Conservation (phyloP, 805 yeast species). For the Candida multigemmis region DNA sequence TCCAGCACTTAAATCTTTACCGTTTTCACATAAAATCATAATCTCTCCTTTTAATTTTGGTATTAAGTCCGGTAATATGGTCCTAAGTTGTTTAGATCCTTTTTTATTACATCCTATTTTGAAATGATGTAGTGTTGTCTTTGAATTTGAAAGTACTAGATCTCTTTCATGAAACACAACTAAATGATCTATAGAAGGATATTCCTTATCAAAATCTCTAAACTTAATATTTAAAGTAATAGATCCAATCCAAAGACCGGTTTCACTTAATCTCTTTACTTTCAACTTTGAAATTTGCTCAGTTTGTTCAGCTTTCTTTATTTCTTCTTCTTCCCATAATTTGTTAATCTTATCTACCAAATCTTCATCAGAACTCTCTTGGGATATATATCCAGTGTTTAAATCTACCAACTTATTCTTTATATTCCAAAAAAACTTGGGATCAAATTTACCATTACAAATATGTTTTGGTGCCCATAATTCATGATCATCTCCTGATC, state of each 20-base stretch:
- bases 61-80: constrained; percentile 34
- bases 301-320: background rate
- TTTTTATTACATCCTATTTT: constrained; percentile 38
- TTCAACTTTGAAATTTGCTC: constrained; percentile 7
- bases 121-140: constrained; percentile 5
- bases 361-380: constrained; percentile 14
- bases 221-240: constrained; percentile 9
- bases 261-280: constrained; percentile 6
- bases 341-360: constrained; percentile 9
- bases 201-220: constrained; percentile 1
- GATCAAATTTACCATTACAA: constrained; percentile 40
- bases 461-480: constrained; percentile 46
- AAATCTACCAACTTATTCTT: constrained; percentile 10
- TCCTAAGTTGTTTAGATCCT: constrained; percentile 56
- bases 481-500: constrained; percentile 94
- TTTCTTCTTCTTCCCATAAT: constrained; percentile 3
- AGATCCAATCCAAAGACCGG: constrained; percentile 19
- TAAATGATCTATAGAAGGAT: constrained; percentile 6
- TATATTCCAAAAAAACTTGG: constrained; percentile 57
- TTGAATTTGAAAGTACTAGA: constrained; percentile 3
- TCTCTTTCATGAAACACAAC: constrained; percentile 15
- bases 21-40: constrained; percentile 52
- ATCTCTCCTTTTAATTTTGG: constrained; percentile 10
- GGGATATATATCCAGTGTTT: constrained; percentile 10
- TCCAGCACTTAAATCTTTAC: constrained; percentile 60